These are phyloP conservation scores for Microdochium nivale DNA, from an alignment of 2,329 filamentous ascomycete species.

Conservation along the genomic window DNA sequence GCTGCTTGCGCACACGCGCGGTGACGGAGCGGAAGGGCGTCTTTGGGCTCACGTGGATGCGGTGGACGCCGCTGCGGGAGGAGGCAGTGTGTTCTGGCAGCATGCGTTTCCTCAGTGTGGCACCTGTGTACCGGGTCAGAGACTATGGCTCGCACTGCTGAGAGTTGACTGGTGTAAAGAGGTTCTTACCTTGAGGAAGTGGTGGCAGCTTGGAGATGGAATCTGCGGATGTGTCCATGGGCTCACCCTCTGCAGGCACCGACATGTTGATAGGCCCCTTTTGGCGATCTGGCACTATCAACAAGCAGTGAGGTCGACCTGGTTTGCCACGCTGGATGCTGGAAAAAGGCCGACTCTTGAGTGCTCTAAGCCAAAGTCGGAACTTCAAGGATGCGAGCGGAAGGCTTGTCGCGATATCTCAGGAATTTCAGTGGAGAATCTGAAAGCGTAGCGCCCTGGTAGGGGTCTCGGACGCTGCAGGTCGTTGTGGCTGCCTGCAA, in stretches of 20 bases:
- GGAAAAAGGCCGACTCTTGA: background rate
- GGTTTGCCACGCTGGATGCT: background rate
- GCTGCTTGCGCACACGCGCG: constrained; percentile 54
- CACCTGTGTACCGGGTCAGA: background rate
- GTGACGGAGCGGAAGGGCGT: constrained; percentile 62
- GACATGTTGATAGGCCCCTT: background rate
- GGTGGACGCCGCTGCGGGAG: constrained; percentile 15
- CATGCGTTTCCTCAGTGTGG: background rate
- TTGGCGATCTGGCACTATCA: background rate
- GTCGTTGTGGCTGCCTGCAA: background rate
- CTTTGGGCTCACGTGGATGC: constrained; percentile 56
- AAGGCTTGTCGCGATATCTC: background rate
- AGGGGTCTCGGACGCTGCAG: too few relatives aligned
- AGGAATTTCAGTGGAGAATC: background rate
- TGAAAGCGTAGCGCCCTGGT: background rate
- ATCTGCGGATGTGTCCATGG: background rate
- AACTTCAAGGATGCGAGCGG: background rate
- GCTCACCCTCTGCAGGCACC: background rate
- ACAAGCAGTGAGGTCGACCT: background rate
- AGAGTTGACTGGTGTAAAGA: too few relatives aligned
- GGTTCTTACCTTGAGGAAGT: background rate
- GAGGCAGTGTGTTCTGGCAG: background rate
- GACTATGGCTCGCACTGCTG: background rate
- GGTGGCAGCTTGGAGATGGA: background rate
- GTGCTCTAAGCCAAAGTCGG: background rate